Percentiles rank a stretch among this genome's conserved stretches.
Conservation (phyloP, 1,284 basidiomycete genomes). For the Leccinum solheimii region DNA sequence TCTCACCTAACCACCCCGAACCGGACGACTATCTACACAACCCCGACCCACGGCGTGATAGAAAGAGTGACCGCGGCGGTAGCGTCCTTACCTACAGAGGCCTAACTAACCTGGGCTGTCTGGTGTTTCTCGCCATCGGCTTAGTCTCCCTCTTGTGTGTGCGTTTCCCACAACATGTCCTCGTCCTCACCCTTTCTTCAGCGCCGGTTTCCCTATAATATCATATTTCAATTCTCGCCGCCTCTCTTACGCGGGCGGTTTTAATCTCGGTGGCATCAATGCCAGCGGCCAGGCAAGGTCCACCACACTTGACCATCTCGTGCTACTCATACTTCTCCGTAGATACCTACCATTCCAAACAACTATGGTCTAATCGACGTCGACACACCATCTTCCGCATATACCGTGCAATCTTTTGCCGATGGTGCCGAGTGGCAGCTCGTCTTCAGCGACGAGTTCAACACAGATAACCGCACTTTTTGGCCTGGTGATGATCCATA, state of each 20-base stretch:
- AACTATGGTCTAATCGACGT: slow-evolving; percentile 60
- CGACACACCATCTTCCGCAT: slow-evolving; percentile 52
- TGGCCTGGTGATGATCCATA: slow-evolving; percentile 65
- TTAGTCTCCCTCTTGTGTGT: slow-evolving; percentile 75
- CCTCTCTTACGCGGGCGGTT: slow-evolving; percentile 60
- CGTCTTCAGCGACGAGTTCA: slow-evolving; percentile 91
- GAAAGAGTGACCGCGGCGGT: slow-evolving; percentile 58
- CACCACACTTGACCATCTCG: background rate
- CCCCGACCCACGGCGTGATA: slow-evolving; percentile 71
- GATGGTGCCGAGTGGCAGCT: slow-evolving; percentile 57
- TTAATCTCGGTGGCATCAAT: slow-evolving; percentile 82
- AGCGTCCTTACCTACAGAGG: slow-evolving; percentile 73
- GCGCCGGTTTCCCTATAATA: slow-evolving; percentile 82
- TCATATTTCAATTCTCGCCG: slow-evolving; percentile 57
- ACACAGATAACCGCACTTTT: slow-evolving; percentile 77
- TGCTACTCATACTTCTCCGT: background rate
- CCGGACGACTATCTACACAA: slow-evolving; percentile 74
- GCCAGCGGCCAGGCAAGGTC: slow-evolving; percentile 67
- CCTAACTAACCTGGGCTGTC: slow-evolving; percentile 74
- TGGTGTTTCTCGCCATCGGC: slow-evolving; percentile 59
- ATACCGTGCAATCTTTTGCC: slow-evolving; percentile 45
- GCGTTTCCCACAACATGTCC: background rate
- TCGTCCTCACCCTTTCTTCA: slow-evolving; percentile 29
- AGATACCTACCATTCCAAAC: slow-evolving; percentile 42
- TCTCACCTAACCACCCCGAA: slow-evolving; percentile 58